Evolutionary conservation across 352 stramenopile species (phyloP).

Genomic region (Globisporangium megalacanthum): DNA sequence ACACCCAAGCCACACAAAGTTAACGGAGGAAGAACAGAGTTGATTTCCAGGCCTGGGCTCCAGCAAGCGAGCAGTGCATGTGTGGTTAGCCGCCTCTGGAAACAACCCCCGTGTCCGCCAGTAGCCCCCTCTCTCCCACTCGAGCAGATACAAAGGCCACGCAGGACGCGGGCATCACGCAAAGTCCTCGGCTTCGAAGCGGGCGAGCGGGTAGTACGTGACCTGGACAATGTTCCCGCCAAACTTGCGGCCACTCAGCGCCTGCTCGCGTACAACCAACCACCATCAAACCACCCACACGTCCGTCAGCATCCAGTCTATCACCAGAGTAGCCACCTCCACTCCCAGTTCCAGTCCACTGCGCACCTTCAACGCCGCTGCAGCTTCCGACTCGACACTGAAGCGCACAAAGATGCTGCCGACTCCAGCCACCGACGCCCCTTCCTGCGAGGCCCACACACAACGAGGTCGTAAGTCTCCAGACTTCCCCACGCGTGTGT

Average conservation of each 20-base stretch:
- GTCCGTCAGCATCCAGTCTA: no score
- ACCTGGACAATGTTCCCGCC: constrained; percentile 82
- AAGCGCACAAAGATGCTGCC: constrained; percentile 84
- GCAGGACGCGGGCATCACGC: constrained; percentile 14
- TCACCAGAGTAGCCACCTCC: no score
- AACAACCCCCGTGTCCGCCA: no score
- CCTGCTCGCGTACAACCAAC: constrained; percentile 23
- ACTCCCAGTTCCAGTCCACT: no score
- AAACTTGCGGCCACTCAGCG: constrained; percentile 82
- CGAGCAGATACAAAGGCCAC: background rate
- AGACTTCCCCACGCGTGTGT: background rate
- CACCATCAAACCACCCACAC: background rate
- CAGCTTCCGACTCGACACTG: constrained; percentile 42
- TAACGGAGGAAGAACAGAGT: constrained; percentile 10
- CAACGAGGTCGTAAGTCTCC: background rate
- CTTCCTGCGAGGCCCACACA: constrained; percentile 35
- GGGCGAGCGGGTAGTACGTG: constrained; percentile 65
- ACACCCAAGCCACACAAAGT: background rate
- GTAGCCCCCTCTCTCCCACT: no score
- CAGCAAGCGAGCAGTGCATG: constrained; percentile 18
- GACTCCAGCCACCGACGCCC: constrained; percentile 45
- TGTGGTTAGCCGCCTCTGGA: background rate
- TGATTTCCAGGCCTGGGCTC: constrained; percentile 23
- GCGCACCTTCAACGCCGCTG: constrained; percentile 66
- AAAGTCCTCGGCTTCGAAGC: constrained; percentile 67